Conservation (phyloP, 2,329 filamentous ascomycete species). For the Beauveria scarabaeidicola region DNA sequence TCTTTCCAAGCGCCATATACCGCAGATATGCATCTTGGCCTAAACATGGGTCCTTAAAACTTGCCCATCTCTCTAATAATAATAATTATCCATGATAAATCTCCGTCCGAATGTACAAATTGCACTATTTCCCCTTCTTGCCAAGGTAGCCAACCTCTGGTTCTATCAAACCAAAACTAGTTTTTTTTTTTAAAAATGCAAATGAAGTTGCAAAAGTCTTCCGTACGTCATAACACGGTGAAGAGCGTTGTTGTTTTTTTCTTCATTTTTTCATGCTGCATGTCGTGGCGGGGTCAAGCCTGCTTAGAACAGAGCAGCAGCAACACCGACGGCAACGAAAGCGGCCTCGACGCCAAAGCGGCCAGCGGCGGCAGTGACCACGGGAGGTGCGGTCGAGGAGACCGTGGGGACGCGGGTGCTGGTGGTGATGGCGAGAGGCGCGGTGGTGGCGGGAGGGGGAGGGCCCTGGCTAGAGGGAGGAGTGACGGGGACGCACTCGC, state of each 20-base stretch:
- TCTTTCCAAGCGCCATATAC: background rate
- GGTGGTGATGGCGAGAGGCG: constrained; percentile 14
- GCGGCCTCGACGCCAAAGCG: constrained; percentile 22
- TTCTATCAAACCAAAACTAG: background rate
- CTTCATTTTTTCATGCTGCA: background rate
- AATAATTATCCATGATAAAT: background rate
- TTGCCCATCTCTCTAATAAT: background rate
- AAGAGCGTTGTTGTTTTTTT: background rate
- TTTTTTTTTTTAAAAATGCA: background rate
- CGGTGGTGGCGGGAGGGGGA: constrained; percentile 4
- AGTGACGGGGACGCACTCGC: background rate
- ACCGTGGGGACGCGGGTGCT: constrained; percentile 2
- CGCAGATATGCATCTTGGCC: background rate
- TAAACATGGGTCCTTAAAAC: background rate
- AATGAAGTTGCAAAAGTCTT: background rate
- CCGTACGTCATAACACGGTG: too few relatives aligned
- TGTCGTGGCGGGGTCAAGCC: too few relatives aligned
- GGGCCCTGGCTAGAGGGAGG: background rate
- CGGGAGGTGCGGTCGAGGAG: constrained; percentile 15
- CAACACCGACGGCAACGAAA: constrained; percentile 24
- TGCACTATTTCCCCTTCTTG: background rate
- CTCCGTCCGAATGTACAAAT: background rate
- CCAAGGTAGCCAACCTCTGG: background rate
- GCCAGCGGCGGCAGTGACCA: constrained; percentile 24
- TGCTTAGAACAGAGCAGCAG: constrained; percentile 26